Evolutionary conservation across 73 alveolate genomes (phyloP), one percentile per base, ranked within the genome.

Genomic region (Stentor coeruleus): DNA sequence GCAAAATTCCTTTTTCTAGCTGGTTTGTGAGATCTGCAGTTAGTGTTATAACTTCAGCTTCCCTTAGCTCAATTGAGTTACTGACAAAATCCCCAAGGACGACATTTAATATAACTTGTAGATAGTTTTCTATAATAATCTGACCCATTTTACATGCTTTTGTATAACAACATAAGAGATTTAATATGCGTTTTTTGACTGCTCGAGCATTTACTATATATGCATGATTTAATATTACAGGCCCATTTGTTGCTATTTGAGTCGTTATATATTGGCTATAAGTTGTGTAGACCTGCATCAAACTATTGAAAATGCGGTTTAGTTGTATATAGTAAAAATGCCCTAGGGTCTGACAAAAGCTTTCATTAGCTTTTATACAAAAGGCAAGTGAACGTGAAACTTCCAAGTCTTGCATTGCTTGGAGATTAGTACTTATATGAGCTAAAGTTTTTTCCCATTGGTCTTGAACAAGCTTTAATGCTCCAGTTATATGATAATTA

Each of bases 31-130:
- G 35, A n/a, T 93, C 92, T 59, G 98, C 91, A 75, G 95, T 95
- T 73, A 94, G 90, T 66, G 91, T 28, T n/a, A 97, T 84, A 36
- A 95, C 95, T 89, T 97, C 98, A 3, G 99, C 98, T 40, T 97
- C 99, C 81, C 98, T 94, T 59, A 95, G 95, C 76, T 93, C 93
- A n/a, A 88, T 89, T 74, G 90, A 91, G 59, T 89, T 91, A 28
- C 79, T 77, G n/a, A 87, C 86, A 86, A 95, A 97, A 60, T 95
- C 99, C 40, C 82, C 93, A 3, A 95, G 85, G 90, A 94, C 89
- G n/a, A 85, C 97, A 79, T 92, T 84, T 75, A 89, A 84, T 33
- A 81, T 76, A 59, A 58, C 57, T 73, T 84, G 85, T 14, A 38
- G 38, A 87, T 86, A 92, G 41, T 84, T 15, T 57, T 74, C 59